Conservation (phyloP, 2,329 filamentous ascomycete genomes). For the Colletotrichum camelliae region DNA sequence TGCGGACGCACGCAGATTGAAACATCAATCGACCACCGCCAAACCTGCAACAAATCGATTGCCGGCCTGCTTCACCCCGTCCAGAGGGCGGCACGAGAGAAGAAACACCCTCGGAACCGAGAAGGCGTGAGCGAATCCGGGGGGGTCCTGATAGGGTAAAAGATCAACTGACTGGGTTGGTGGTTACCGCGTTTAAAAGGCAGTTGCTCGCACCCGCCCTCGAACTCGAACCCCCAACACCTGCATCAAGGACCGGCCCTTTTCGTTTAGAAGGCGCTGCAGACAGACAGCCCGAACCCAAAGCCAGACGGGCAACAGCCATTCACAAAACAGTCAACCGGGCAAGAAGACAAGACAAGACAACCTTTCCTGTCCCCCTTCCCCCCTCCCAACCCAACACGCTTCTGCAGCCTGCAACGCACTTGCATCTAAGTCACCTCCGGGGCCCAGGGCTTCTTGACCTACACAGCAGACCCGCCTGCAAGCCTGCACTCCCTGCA, state of each 20-base stretch:
- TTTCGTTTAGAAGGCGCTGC: constrained; percentile 6
- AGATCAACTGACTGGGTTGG: constrained; percentile 1
- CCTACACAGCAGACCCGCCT: constrained; percentile 36
- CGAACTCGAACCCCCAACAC: not conserved
- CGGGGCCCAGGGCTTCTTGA: constrained; percentile 33
- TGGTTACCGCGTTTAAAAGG: constrained; percentile 1
- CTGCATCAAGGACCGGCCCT: constrained; percentile 13
- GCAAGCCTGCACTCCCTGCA: constrained; percentile 22
- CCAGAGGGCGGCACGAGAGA: not conserved
- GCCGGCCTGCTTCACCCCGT: not conserved
- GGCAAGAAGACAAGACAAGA: not conserved
- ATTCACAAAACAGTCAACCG: not conserved
- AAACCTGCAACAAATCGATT: not conserved
- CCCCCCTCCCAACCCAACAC: constrained; percentile 27
- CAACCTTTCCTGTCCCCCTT: constrained; percentile 24
- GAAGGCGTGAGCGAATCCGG: not conserved
- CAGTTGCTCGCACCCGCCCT: constrained; percentile 13
- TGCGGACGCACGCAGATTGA: not conserved
- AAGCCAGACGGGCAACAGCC: constrained; percentile 14
- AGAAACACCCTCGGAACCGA: not conserved
- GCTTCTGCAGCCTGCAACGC: constrained; percentile 22
- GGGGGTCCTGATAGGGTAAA: constrained; percentile 1
- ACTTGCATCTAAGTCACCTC: constrained; percentile 32
- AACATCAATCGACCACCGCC: not conserved
- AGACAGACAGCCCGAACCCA: constrained; percentile 24